Conservation (phyloP, 176 grass and related monocot species). For the Triticum timopheevii region DNA sequence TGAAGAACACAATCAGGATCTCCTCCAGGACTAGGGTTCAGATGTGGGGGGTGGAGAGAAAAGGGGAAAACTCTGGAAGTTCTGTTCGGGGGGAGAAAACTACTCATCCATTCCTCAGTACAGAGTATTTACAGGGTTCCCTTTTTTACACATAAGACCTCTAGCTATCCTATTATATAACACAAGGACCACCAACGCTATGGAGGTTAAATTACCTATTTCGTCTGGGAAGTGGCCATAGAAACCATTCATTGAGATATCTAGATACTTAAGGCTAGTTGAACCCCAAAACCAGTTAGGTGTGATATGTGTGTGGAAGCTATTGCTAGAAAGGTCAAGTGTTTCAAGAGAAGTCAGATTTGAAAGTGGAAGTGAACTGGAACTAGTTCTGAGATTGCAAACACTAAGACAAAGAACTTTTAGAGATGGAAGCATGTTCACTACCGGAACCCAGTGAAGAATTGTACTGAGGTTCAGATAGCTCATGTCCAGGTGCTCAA, state of each 20-base stretch:
- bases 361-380: neutral
- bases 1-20: no score
- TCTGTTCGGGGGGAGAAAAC: no score
- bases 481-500: conserved; percentile 20
- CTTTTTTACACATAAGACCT: no score
- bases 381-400: neutral
- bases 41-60: no score
- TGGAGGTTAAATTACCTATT: neutral
- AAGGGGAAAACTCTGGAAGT: no score
- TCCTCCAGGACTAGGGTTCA: no score
- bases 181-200: neutral
- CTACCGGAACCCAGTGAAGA: neutral
- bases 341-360: neutral
- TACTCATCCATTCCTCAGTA: no score
- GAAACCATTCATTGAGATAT: accelerated
- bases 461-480: neutral
- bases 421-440: conserved; percentile 29
- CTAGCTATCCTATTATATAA: no score
- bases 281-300: neutral
- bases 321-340: neutral
- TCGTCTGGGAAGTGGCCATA: neutral
- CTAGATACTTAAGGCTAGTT: neutral
- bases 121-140: no score
- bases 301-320: neutral
- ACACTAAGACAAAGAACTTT: accelerated